Base-by-base conservation (phyloP, 139 green algal genomes). In the Zygnema cylindricum region DNA sequence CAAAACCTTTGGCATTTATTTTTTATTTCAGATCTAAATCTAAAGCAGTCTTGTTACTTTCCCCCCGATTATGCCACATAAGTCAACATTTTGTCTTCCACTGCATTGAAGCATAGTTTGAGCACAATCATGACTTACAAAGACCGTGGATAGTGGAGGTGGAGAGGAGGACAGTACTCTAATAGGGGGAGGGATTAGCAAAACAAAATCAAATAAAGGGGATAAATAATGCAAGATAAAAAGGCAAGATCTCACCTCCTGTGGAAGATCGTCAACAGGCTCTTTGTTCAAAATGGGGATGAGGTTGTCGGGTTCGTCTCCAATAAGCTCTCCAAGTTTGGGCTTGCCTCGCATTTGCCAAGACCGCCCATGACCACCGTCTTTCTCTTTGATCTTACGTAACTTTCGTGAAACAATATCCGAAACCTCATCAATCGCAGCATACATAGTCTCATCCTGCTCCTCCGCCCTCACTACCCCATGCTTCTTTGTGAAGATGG, bases 371-470 rank as follows among this genome's bases (percentile, higher is more conserved):
- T 92, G 91, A 30, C 75, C 89, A 36, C 89, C 87, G 32, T 92
- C 84, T 81, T 93, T 93, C 90, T 93, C 90, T 81, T 93, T 93
- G 1, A 93, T 91, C 88, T 93, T 93, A 2, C 90, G 75, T 54
- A 93, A 79, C 90, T 93, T 93, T 21, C 89, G 69, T 36, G 54
- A 33, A 55, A 91, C 40, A 38, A 84, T 85, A 39, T 92, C 84
- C 1, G 86, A 71, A 22, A 88, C 90, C 69, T 85, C 43, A 69
- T 93, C 90, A 78, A 93, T 93, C 7, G 75, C 57, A 1, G 89
- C 82, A 41, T 93, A 93, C 16, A 69, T 42, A 41, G 38, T 83
- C 1, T 91, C 90, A 43, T 42, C 81, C 79, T 93, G 87, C 43
- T 93, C 90, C 73, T 93, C 90, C n/a, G 90, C 90, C 0, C 90